Base-by-base conservation (phyloP, 352 stramenopile species). In the Globisporangium splendens region DNA sequence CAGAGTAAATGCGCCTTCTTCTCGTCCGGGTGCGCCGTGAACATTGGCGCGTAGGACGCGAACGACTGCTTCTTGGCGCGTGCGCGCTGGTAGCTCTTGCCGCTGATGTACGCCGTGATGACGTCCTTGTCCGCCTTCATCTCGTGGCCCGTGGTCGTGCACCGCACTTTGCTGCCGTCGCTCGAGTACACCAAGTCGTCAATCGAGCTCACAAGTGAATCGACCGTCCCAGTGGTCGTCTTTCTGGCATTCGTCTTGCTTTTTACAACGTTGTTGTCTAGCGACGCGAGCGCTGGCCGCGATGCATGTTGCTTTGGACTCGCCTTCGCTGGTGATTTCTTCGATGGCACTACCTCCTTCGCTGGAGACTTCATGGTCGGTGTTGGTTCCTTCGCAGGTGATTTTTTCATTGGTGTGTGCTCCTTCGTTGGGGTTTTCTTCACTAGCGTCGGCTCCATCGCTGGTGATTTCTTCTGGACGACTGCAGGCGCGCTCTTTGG, bases 21-120 rank as follows among this genome's bases (percentile, higher is more conserved):
- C 52, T 83, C 74, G 51, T 88, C 77, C 21, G 76, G 70, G 41
- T 90, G 78, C 54, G 69, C 56, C 46, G 75, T 60, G 56, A 90
- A 88, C 78, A 88, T 88, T 8, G 80, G 80, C 24, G 74, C 74
- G 52, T 78, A 90, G 33, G 68, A 59, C 17, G 68, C 64, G 52
- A 90, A 86, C 21, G 76, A 86, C 18, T 69, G 52, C 22, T 56
- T 64, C 58, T 80, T 71, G 13, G 69, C 55, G 47, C 62, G 62
- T 8, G 73, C 70, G 20, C 78, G 78, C 42, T 66, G 61, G 62
- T 90, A 90, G 14, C 78, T 70, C 63, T 88, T 90, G 48, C 80
- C 80, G 13, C 51, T 53, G 35, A 86, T 70, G 61, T 90, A 75
- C 56, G 61, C 56, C 6, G 64, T 70, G 57, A 90, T 82, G n/a